These are phyloP conservation scores for Botrytis medusae DNA, from an alignment of 2,329 filamentous ascomycete species.

Conservation along the genomic window DNA sequence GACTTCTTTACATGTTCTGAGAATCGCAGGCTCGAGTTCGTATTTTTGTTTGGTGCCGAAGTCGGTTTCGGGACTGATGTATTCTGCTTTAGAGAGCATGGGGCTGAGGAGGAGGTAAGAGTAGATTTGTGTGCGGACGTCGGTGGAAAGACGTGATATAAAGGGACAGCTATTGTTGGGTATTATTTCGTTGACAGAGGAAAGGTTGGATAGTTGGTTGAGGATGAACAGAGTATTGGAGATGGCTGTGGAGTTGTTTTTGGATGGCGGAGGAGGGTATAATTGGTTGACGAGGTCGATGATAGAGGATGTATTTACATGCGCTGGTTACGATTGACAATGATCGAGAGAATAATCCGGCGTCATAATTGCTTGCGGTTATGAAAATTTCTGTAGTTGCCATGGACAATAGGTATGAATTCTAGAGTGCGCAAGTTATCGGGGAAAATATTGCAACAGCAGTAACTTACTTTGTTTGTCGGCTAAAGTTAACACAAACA, in stretches of 20 bases:
- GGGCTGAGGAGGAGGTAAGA: not conserved
- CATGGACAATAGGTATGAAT: not conserved
- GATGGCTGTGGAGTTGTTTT: too few species aligned
- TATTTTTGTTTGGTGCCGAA: not conserved
- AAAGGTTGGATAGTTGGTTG: too few species aligned
- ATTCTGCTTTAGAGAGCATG: not conserved
- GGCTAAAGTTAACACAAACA: not conserved
- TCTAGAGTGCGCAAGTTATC: not conserved
- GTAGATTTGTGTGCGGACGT: not conserved
- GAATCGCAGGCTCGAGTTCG: not conserved
- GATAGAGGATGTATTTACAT: not conserved
- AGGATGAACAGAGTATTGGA: not conserved
- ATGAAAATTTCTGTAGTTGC: not conserved
- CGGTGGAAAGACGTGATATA: not conserved
- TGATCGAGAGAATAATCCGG: not conserved
- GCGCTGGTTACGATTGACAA: not conserved
- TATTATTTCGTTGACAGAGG: not conserved
- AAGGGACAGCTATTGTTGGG: not conserved
- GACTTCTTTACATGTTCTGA: not conserved
- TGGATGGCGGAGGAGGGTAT: not conserved
- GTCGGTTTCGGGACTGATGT: not conserved
- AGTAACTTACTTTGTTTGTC: not conserved
- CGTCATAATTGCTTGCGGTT: not conserved
- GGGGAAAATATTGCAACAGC: not conserved
- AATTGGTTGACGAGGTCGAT: not conserved